These are phyloP conservation scores for Chlorella variabilis DNA, from an alignment of 163 green algal species.

Conservation along the genomic window DNA sequence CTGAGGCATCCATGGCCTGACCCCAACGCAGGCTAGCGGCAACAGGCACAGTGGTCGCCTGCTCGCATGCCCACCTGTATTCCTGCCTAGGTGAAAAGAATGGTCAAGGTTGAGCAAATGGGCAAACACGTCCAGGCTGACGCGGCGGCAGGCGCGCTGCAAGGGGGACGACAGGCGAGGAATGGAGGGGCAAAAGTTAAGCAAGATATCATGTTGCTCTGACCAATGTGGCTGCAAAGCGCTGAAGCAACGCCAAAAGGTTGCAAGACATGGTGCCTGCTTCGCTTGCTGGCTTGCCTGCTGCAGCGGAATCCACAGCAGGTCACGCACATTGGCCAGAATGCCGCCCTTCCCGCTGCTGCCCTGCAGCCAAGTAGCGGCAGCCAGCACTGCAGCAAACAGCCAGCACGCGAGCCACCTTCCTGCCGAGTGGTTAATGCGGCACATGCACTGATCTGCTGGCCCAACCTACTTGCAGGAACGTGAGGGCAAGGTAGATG, in stretches of 20 bases:
- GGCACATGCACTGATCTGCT: no score
- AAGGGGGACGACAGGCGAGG: not conserved
- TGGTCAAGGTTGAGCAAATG: slow-evolving; percentile 87
- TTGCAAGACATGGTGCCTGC: no score
- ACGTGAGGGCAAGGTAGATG: slow-evolving; percentile 68
- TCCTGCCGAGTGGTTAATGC: no score
- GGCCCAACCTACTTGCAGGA: no score
- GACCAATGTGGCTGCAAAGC: no score
- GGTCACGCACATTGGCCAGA: slow-evolving; percentile 74
- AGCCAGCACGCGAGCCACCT: no score
- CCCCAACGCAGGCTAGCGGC: no score
- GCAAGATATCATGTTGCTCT: no score
- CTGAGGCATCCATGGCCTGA: no score
- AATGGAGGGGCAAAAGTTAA: no score
- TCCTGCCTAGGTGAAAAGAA: slow-evolving; percentile 81
- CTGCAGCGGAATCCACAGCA: slow-evolving; percentile 84
- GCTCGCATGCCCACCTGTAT: slow-evolving; percentile 62
- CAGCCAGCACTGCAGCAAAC: no score
- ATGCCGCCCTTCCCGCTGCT: slow-evolving; percentile 65
- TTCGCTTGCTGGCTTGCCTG: slow-evolving; percentile 56
- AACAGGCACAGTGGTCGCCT: not conserved
- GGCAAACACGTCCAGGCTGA: slow-evolving; percentile 80
- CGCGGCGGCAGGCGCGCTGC: slow-evolving; percentile 44
- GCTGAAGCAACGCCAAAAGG: no score
- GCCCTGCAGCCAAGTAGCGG: slow-evolving; percentile 24